Conservation (phyloP, 129 eudicot species). For the Saposhnikovia divaricata region DNA sequence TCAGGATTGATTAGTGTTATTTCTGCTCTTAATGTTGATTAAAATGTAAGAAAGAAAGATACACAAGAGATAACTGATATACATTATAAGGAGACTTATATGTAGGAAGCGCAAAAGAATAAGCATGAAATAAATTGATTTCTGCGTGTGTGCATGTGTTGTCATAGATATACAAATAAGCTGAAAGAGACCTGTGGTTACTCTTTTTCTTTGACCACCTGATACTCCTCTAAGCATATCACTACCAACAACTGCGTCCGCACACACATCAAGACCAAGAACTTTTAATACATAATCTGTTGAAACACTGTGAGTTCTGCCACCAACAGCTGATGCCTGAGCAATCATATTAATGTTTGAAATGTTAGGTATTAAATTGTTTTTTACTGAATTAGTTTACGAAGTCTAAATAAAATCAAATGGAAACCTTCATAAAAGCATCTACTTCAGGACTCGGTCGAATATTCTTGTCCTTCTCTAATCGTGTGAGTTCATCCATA, state of each 20-base stretch:
- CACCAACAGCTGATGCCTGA: constrained; percentile 76
- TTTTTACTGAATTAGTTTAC: not conserved
- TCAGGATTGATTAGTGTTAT: not conserved
- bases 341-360: not conserved
- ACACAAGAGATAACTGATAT: not conserved
- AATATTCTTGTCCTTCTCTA: constrained; percentile 62
- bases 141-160: not conserved
- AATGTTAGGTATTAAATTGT: constrained; percentile 5
- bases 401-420: constrained; percentile 3
- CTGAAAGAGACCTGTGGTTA: constrained; percentile 68
- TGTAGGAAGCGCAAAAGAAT: not conserved
- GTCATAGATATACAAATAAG: not conserved
- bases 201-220: constrained; percentile 91
- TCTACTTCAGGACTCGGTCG: constrained; percentile 78
- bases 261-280: constrained; percentile 85
- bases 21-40: not conserved
- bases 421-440: constrained; percentile 82
- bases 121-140: not conserved
- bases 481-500: constrained; percentile 54
- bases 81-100: not conserved
- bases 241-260: constrained; percentile 77
- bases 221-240: constrained; percentile 90
- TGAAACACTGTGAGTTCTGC: constrained; percentile 70
- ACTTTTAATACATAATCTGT: constrained; percentile 80
- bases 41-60: not conserved